phyloP scores from a whole-genome alignment of 2,329 filamentous ascomycete species.

The Fusarium zealandicum region DNA sequence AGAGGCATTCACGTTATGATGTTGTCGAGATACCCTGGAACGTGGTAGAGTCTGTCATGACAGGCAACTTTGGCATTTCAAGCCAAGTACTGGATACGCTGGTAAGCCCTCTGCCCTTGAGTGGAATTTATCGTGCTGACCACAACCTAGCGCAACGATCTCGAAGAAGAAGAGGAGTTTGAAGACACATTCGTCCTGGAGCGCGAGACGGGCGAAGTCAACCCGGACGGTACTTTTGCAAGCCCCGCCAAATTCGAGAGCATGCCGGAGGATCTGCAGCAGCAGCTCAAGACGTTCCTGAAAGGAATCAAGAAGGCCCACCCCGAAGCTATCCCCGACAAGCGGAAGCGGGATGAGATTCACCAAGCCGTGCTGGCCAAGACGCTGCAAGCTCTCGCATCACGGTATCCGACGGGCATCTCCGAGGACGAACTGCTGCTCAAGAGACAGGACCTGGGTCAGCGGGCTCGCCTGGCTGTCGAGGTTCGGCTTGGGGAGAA shows the following conservation, averaged over 20 bases:
- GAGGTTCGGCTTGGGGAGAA: slow-evolving; percentile 77
- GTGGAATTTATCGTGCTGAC: slow-evolving; percentile 32
- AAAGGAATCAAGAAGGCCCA: slow-evolving; percentile 57
- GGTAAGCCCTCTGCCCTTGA: slow-evolving; percentile 42
- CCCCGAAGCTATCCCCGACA: slow-evolving; percentile 54
- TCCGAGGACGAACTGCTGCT: slow-evolving; percentile 52
- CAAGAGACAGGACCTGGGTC: slow-evolving; percentile 36
- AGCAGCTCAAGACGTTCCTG: slow-evolving; percentile 59
- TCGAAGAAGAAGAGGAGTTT: slow-evolving; percentile 72
- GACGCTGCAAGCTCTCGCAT: slow-evolving; percentile 49
- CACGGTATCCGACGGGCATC: slow-evolving; percentile 53
- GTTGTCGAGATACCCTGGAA: slow-evolving; percentile 79
- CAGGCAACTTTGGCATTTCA: slow-evolving; percentile 49
- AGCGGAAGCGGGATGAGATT: slow-evolving; percentile 57
- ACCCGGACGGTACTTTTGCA: slow-evolving; percentile 55
- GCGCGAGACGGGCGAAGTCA: slow-evolving; percentile 59
- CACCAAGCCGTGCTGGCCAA: slow-evolving; percentile 50
- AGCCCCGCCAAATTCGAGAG: slow-evolving; percentile 48
- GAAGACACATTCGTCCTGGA: slow-evolving; percentile 79
- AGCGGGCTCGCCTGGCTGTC: slow-evolving; percentile 65
- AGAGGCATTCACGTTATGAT: slow-evolving; percentile 78
- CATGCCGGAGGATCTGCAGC: slow-evolving; percentile 59
- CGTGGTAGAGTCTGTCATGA: slow-evolving; percentile 58
- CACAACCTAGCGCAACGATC: slow-evolving; percentile 45
- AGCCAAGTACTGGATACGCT: slow-evolving; percentile 51